Evolutionary conservation across 306 rosid genomes (phyloP).

Genomic region (Medicago lupulina): DNA sequence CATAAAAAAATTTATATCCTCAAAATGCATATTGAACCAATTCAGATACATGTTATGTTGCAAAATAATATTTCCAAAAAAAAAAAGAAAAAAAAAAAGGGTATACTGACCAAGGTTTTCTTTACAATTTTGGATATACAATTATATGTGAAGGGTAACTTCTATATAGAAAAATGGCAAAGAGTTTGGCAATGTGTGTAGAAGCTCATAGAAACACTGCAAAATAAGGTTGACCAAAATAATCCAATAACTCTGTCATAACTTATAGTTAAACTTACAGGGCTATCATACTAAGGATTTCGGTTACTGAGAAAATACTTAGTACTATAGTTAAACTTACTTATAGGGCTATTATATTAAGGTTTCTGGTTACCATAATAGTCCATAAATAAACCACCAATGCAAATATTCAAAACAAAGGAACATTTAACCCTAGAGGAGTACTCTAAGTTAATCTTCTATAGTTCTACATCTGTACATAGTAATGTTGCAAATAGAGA

Average conservation of each 20-base stretch:
- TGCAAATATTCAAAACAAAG: too few relatives aligned
- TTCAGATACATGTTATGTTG: neutral
- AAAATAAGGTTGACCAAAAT: neutral
- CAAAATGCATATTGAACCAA: neutral
- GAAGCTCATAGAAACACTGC: neutral
- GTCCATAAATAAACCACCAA: too few relatives aligned
- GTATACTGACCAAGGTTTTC: neutral
- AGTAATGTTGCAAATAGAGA: neutral
- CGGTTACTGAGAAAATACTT: too few relatives aligned
- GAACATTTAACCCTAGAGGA: conserved; percentile 1
- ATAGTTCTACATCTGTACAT: neutral
- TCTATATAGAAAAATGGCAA: neutral
- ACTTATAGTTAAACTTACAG: too few relatives aligned
- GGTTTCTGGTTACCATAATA: neutral
- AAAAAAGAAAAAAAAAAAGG: too few relatives aligned
- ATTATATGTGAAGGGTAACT: neutral
- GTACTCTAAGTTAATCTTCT: neutral
- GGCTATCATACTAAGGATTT: too few relatives aligned
- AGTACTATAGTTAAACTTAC: too few relatives aligned
- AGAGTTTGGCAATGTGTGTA: neutral
- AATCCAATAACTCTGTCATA: neutral
- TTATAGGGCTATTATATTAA: too few relatives aligned
- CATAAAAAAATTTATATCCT: neutral
- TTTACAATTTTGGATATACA: too few relatives aligned
- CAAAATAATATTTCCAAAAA: neutral